Evolutionary conservation across 768 basidiomycete species (phyloP), one percentile per base, ranked within the genome.

Genomic region (Coprinopsis sp.): DNA sequence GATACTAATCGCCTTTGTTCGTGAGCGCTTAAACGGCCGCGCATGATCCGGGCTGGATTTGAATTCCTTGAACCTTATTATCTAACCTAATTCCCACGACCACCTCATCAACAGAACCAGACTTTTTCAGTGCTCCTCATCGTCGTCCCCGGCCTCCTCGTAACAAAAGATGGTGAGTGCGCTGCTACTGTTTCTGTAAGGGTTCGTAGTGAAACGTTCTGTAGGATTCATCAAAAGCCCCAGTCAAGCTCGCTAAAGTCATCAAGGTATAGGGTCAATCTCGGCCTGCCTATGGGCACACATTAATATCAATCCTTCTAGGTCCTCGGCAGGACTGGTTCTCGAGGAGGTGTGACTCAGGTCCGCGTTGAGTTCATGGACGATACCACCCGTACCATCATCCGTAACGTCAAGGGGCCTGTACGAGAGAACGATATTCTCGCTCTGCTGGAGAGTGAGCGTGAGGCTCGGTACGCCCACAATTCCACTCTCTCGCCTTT

Each of bases 301-400:
- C 36, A 37, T 52, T 52, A 22, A 47, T 51, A 27, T 33, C 46
- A 43, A 46, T 33, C 13, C 52, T 37, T 43, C 13, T 54, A 96
- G 92, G 91, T 98, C 67, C 85, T 98, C 61, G 96, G 96, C 63
- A 85, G 96, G 62, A 99, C 96, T 64, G 95, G 95, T 52, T 97
- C 94, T 59, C 91, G 95, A 66, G 95, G 95, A 73, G 95, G 95
- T 74, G 93, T 98, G 61, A 97, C 93, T 51, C 94, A 97, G 77
- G 94, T 97, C 71, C 91, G 95, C 56, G 96, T 99, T 57, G 96
- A 98, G 66, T 96, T 99, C 76, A 85, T 98, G 87, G 95, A 98
- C 67, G 94, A 98, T 67, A 82, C 89, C 46, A 81, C 84, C 55
- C 88, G 95, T 60, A 87, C 90, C 56, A 96, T 99, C 70, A 95